Evolutionary conservation across 2,329 filamentous ascomycete species (phyloP).

Genomic region (Curvularia lunata): DNA sequence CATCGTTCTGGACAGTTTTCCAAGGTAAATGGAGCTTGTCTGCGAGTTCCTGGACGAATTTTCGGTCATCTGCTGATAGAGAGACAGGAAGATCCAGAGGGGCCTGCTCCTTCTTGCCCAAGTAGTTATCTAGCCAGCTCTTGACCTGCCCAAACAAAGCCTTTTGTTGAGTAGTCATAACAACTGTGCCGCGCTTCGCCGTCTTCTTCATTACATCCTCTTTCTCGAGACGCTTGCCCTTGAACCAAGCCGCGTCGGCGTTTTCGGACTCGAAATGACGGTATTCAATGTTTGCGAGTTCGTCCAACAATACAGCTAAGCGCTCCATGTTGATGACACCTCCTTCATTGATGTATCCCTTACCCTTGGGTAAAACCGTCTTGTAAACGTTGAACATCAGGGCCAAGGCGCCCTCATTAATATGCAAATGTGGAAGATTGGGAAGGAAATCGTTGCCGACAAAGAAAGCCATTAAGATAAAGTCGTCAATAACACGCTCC

Average conservation of each 20-base stretch:
- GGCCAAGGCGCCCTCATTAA: slow-evolving; percentile 95
- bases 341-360: slow-evolving; percentile 95
- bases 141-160: slow-evolving; percentile 82
- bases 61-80: slow-evolving; percentile 83
- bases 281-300: slow-evolving; percentile 86
- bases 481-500: slow-evolving; percentile 97
- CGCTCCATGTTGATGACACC: slow-evolving; percentile 89
- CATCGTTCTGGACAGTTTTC: slow-evolving; percentile 67
- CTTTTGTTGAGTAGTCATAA: slow-evolving; percentile 81
- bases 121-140: slow-evolving; percentile 76
- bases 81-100: slow-evolving; percentile 75
- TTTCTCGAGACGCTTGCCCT: slow-evolving; percentile 78
- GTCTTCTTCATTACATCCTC: slow-evolving; percentile 69
- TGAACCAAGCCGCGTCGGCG: slow-evolving; percentile 89
- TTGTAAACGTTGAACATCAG: slow-evolving; percentile 99
- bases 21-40: slow-evolving; percentile 70
- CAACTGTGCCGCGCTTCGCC: slow-evolving; percentile 66
- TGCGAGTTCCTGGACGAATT: slow-evolving; percentile 89
- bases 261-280: slow-evolving; percentile 93
- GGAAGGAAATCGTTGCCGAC: slow-evolving; percentile 99
- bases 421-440: slow-evolving; percentile 93
- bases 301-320: slow-evolving; percentile 77
- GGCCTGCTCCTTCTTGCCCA: slow-evolving; percentile 49
- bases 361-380: slow-evolving; percentile 80
- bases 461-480: slow-evolving; percentile 99